Conservation (phyloP, 768 basidiomycete genomes). For the Pleurotus cornucopiae region DNA sequence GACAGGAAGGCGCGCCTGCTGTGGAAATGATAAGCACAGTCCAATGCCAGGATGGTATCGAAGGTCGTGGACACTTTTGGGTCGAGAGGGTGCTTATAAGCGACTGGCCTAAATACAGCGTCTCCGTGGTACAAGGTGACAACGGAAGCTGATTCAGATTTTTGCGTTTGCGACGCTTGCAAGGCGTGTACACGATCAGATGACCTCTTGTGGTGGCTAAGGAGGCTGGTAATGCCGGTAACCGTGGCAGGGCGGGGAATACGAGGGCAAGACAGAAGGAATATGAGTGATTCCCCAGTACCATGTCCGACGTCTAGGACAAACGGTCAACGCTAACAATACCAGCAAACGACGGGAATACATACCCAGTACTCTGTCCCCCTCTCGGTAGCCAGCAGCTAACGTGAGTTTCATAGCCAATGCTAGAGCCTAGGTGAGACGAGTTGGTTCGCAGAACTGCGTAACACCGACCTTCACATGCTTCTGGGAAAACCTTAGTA, state of each 20-base stretch:
- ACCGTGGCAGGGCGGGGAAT: constrained; percentile 44
- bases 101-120: constrained; percentile 37
- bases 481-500: constrained; percentile 47
- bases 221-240: constrained; percentile 56
- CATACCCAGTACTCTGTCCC: constrained; percentile 52
- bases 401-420: constrained; percentile 50
- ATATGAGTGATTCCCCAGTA: constrained; percentile 60
- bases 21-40: constrained; percentile 68
- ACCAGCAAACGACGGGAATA: constrained; percentile 5
- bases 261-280: constrained; percentile 42
- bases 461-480: constrained; percentile 48
- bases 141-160: constrained; percentile 14
- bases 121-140: constrained; percentile 45
- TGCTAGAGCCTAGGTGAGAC: constrained; percentile 14
- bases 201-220: constrained; percentile 43
- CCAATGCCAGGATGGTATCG: constrained; percentile 54
- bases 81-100: constrained; percentile 39
- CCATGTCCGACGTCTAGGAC: constrained; percentile 62
- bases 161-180: constrained; percentile 13
- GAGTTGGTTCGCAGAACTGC: neutral
- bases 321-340: neutral
- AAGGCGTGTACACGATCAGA: constrained; percentile 31
- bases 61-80: constrained; percentile 24
- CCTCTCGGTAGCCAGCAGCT: constrained; percentile 33
- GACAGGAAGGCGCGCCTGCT: constrained; percentile 47